A percentile compares a stretch with the other conserved stretches of the same genome.
phyloP scores from a whole-genome alignment of 202 grass and related monocot genomes.

The Cymbopogon flexuosus region DNA sequence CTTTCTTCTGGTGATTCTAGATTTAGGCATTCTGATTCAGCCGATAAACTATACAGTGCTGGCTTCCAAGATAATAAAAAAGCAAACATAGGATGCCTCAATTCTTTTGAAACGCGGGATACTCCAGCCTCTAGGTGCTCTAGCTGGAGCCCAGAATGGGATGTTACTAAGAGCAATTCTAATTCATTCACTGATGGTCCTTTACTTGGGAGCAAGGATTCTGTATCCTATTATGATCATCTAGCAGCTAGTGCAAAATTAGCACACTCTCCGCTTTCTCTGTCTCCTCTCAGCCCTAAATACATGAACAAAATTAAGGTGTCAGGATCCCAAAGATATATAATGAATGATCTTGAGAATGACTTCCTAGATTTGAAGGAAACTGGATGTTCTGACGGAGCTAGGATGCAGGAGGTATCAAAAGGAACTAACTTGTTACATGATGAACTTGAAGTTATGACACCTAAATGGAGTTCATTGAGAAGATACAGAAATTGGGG shows the following conservation, averaged over 20 bases:
- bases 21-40: constrained; percentile 38
- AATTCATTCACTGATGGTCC: constrained; percentile 80
- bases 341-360: constrained; percentile 55
- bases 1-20: constrained; percentile 47
- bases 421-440: constrained; percentile 50
- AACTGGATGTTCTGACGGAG: constrained; percentile 26
- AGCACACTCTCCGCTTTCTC: constrained; percentile 55
- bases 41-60: constrained; percentile 26
- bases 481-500: constrained; percentile 39
- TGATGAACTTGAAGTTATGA: constrained; percentile 60
- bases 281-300: constrained; percentile 87
- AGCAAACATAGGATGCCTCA: constrained; percentile 32
- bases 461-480: constrained; percentile 32
- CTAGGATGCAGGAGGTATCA: constrained; percentile 29
- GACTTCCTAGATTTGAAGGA: constrained; percentile 60
- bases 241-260: constrained; percentile 49
- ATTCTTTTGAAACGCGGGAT: constrained; percentile 36
- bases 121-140: constrained; percentile 32
- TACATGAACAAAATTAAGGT: constrained; percentile 63
- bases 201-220: constrained; percentile 57
- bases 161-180: constrained; percentile 36
- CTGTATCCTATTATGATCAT: constrained; percentile 41
- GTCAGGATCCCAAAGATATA: constrained; percentile 38
- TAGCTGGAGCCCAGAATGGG: constrained; percentile 33
- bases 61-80: constrained; percentile 54